phyloP scores from a whole-genome alignment of 352 stramenopile species.

The Pythium diclinum region DNA sequence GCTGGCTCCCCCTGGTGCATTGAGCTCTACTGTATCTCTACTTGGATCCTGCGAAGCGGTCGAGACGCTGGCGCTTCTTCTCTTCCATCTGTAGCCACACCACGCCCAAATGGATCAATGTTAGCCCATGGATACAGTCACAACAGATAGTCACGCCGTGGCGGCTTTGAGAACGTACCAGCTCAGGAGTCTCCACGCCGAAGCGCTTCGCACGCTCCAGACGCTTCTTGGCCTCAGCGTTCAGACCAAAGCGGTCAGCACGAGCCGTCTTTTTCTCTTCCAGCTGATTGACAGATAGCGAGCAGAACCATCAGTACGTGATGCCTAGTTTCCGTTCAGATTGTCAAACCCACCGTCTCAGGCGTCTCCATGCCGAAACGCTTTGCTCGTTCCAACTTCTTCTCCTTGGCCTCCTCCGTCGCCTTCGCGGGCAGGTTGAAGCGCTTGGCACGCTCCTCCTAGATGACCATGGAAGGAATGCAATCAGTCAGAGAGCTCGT shows the following conservation, averaged over 20 bases:
- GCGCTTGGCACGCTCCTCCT: constrained; percentile 76
- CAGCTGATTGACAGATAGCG: constrained; percentile 37
- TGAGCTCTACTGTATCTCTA: constrained; percentile 13
- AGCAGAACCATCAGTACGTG: not conserved
- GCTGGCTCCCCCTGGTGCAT: not conserved
- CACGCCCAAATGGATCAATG: not conserved
- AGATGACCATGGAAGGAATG: not conserved
- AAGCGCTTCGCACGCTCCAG: constrained; percentile 85
- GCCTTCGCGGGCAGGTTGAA: constrained; percentile 52
- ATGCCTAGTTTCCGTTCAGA: not conserved
- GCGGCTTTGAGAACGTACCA: constrained; percentile 33
- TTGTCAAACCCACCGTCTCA: constrained; percentile 46
- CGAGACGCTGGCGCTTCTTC: constrained; percentile 70
- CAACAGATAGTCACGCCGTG: not conserved
- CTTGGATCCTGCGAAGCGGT: constrained; percentile 48
- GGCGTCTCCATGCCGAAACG: constrained; percentile 78
- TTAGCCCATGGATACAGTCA: not conserved
- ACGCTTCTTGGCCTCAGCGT: constrained; percentile 73
- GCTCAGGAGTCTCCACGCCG: constrained; percentile 73
- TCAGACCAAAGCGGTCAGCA: constrained; percentile 79
- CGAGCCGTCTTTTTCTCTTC: constrained; percentile 80
- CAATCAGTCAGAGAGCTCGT: not conserved
- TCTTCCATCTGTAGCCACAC: constrained; percentile 49
- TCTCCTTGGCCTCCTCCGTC: constrained; percentile 47
- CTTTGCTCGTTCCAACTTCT: constrained; percentile 74